Base-by-base conservation (phyloP, 768 basidiomycete genomes). In the Sutorius australiensis region DNA sequence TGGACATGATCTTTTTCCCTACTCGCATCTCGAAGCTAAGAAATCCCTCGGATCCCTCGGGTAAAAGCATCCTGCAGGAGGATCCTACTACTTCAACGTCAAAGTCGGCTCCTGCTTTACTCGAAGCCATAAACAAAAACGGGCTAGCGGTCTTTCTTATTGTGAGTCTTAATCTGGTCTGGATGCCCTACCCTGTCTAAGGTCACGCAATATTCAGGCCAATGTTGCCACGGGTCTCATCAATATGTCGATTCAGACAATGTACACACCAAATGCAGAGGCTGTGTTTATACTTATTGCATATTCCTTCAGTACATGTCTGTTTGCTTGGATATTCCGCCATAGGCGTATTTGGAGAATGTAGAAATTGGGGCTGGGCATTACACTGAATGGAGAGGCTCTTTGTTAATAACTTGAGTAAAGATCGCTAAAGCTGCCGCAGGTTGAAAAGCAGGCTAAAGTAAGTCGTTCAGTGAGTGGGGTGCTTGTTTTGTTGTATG, bases 211-310 rank as follows among this genome's bases (percentile, higher is more conserved):
- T 34, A 27, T 54, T 16, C 56, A 95, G 93, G 91, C 94, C 0
- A 98, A 98, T 66, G 72, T 95, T 1, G 67, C 80, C 31, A 99
- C 95, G 0, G 95, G 95, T 0, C 58, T 90, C 12, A 75, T 95
- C 56, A 99, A 98, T 65, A 60, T 98, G 33, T 75, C 80, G 1
- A 76, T 95, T 54, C 69, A 72, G 57, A 98, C 93, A 9, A 93
- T 98, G 84, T 91, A 94, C 61, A 76, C 77, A 24, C 71, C 78
- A 1, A 74, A 85, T 51, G 41, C 53, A 33, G 60, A 70, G 33
- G 85, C 90, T 6, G 76, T 95, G 75, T 50, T 72, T 6, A 78
- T 94, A 36, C 68, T 98, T 10, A 57, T 71, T 5, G 63, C 62
- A 6, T 98, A 98, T 67, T 73, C 81, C 3, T 70, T 80, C 8